Evolutionary conservation across 1,284 basidiomycete species (phyloP).

Genomic region (Leccinum holopus): DNA sequence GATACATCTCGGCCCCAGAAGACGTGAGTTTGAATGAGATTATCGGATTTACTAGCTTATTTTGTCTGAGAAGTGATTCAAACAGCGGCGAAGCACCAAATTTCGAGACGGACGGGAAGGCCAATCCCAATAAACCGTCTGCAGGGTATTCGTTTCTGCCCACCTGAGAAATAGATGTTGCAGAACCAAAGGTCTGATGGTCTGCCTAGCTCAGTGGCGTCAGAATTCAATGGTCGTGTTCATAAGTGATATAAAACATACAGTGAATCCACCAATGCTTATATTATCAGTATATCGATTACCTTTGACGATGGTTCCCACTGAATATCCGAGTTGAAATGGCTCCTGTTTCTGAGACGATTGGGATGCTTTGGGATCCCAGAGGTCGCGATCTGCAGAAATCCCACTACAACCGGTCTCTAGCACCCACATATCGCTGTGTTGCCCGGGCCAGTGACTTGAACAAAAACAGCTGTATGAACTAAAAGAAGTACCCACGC

Average conservation of each 20-base stretch:
- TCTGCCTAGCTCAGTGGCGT: background rate
- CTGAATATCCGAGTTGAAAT: background rate
- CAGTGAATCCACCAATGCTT: background rate
- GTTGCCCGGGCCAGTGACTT: background rate
- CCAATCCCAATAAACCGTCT: background rate
- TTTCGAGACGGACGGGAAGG: background rate
- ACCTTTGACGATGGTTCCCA: background rate
- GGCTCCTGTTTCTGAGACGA: fast-evolving
- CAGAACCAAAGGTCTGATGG: background rate
- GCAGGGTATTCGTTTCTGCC: background rate
- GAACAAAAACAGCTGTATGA: background rate
- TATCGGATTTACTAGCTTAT: background rate
- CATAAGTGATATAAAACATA: background rate
- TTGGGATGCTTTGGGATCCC: background rate
- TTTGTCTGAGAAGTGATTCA: background rate
- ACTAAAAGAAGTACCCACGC: background rate
- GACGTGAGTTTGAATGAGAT: background rate
- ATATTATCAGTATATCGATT: background rate
- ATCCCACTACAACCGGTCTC: background rate
- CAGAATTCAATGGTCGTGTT: background rate
- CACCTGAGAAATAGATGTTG: background rate
- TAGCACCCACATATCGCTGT: background rate
- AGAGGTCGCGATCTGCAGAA: background rate
- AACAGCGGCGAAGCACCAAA: background rate
- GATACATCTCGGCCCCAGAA: too few species aligned